Base-by-base conservation (phyloP, 768 basidiomycete genomes). In the Suillus subluteus region DNA sequence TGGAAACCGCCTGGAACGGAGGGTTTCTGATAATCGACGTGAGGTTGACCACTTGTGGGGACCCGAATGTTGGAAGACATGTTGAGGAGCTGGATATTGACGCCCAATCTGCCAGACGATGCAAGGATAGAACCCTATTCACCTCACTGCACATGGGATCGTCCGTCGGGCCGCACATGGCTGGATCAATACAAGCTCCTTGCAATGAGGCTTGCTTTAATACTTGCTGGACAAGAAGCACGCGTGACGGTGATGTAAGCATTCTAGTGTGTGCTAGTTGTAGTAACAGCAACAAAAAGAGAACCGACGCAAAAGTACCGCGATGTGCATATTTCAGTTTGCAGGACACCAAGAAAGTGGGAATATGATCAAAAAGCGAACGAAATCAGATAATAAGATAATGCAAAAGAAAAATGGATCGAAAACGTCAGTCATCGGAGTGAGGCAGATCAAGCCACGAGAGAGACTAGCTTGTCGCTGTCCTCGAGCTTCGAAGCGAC, bases 11-110 rank as follows among this genome's bases (percentile, higher is more conserved):
- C 9, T 37, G 37, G 9, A 9, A 37, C 9, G 37, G 37, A 37
- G 37, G 37, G 37, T 37, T 8, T 37, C 9, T 37, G 37, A 37
- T 37, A 37, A 37, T 37, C 37, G 37, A 37, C 37, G 37, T 37
- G 8, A 37, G 9, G 37, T 37, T 37, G 8, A 37, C 37, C 37
- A 37, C 37, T 9, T 5, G 16, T 30, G 1, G 86, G 80, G 55
- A 88, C 85, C 96, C 96, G 98, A 59, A 93, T 87, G 76, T 97
- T 95, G 35, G 87, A 90, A n/a, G 90, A 85, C 23, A 26, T 52
- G 26, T 52, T 7, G 15, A 26, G 50, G 84, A 48, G 12, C 11
- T 95, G 94, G 50, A 88, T 46, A 2, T 75, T 74, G 43, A 62
- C 66, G 1, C 78, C 72, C 26, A 71, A 16, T 2, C 75, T 66